A percentile compares a stretch with the other conserved stretches of the same genome.
Conservation (phyloP, 306 rosid genomes). For the Malus orientalis region DNA sequence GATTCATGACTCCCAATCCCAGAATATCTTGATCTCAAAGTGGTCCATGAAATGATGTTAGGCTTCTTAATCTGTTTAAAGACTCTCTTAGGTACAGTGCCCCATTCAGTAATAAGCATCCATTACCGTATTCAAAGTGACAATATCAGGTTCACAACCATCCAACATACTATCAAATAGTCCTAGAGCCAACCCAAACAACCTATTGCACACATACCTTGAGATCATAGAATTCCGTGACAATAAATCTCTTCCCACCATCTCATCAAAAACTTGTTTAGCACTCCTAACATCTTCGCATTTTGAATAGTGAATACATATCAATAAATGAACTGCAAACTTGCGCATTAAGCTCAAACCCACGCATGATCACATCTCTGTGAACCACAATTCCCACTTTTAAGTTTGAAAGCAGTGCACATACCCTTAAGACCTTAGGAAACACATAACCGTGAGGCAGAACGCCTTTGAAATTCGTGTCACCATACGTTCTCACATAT, state of each 20-base stretch:
- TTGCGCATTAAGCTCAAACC: too few species aligned
- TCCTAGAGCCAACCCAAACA: too few species aligned
- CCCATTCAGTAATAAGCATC: constrained; percentile 40
- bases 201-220: too few species aligned
- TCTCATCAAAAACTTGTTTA: too few species aligned
- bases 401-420: constrained; percentile 19
- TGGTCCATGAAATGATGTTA: constrained; percentile 45
- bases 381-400: constrained; percentile 23
- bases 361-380: constrained; percentile 3
- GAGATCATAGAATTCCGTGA: too few species aligned
- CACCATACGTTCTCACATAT: constrained; percentile 20
- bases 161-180: too few species aligned
- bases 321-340: too few species aligned
- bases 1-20: constrained; percentile 22
- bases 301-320: too few species aligned
- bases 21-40: constrained; percentile 31
- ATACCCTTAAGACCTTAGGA: constrained; percentile 40
- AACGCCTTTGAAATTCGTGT: constrained; percentile 18
- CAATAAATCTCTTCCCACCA: too few species aligned
- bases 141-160: constrained; percentile 29
- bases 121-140: constrained; percentile 41
- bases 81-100: constrained; percentile 9
- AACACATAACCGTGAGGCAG: constrained; percentile 35
- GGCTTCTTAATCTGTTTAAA: constrained; percentile 34
- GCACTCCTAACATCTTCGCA: too few species aligned